Conservation (phyloP, 2,329 filamentous ascomycete genomes). For the Alternaria viburni region DNA sequence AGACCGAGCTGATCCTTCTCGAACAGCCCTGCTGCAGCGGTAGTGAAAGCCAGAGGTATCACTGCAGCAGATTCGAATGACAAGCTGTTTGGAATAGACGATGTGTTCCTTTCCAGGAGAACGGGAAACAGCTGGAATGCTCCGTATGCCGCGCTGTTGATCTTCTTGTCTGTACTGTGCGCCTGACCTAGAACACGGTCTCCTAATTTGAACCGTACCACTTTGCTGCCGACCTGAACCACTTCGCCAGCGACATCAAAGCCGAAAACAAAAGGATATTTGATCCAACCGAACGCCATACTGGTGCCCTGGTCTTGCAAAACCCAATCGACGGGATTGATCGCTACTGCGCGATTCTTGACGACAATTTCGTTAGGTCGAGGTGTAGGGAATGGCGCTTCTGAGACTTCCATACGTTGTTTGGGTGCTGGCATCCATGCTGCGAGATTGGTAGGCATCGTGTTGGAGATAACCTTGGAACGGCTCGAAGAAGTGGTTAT, state of each 20-base stretch:
- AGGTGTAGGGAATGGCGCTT: conserved; percentile 47
- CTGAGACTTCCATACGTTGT: conserved; percentile 31
- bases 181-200: conserved; percentile 50
- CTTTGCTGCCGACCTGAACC: conserved; percentile 49
- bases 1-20: conserved; percentile 18
- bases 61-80: conserved; percentile 55
- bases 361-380: conserved; percentile 49
- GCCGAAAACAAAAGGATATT: conserved; percentile 35
- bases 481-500: not conserved
- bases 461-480: no score
- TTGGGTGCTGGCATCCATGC: conserved; percentile 24
- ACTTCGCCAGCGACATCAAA: conserved; percentile 53
- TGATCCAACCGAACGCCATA: conserved; percentile 6
- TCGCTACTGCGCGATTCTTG: conserved; percentile 48
- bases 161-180: conserved; percentile 8
- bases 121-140: conserved; percentile 59
- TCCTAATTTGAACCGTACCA: conserved; percentile 50
- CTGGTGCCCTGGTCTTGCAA: conserved; percentile 34
- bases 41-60: conserved; percentile 31
- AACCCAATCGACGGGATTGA: conserved; percentile 54
- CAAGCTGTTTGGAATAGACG: conserved; percentile 56
- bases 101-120: conserved; percentile 54
- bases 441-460: not conserved
- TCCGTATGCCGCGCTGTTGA: not conserved
- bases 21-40: conserved; percentile 20